Evolutionary conservation across 495 filamentous ascomycete genomes (phyloP).

Genomic region (Penicillium herquei): DNA sequence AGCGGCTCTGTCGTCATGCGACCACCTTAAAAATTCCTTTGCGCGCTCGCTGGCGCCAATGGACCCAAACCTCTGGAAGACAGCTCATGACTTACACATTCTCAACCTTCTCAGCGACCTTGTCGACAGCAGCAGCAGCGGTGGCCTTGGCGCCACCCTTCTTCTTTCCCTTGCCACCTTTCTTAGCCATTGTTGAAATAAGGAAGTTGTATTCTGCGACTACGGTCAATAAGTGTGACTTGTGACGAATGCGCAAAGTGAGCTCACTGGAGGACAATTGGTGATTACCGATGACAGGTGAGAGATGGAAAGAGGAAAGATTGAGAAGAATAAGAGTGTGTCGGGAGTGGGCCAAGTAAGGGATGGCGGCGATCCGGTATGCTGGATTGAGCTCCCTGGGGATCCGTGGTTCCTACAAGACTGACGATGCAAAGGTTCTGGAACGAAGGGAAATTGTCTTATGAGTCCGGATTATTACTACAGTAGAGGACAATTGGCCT

Average conservation of each 20-base stretch:
- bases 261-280: neutral
- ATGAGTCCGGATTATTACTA: neutral
- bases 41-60: too few relatives aligned
- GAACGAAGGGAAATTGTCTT: conserved; percentile 10
- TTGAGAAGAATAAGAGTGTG: conserved; percentile 3
- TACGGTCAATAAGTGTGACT: conserved; percentile 17
- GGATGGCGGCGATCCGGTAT: conserved; percentile 29
- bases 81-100: conserved; percentile 37
- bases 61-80: neutral
- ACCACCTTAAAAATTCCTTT: neutral
- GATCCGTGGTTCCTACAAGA: conserved; percentile 16
- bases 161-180: conserved; percentile 44
- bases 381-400: conserved; percentile 11
- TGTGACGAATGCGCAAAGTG: conserved; percentile 3
- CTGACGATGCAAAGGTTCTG: conserved; percentile 1
- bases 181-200: conserved; percentile 39
- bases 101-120: conserved; percentile 36
- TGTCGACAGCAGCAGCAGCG: conserved; percentile 29
- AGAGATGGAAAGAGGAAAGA: conserved; percentile 1
- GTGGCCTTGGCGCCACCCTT: conserved; percentile 36
- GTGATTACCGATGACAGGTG: neutral
- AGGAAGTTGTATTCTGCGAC: conserved; percentile 11
- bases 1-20: conserved; percentile 10
- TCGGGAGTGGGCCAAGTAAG: conserved; percentile 26
- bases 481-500: conserved; percentile 7